phyloP scores from a whole-genome alignment of 768 basidiomycete genomes.

The Lactarius hatsudake region DNA sequence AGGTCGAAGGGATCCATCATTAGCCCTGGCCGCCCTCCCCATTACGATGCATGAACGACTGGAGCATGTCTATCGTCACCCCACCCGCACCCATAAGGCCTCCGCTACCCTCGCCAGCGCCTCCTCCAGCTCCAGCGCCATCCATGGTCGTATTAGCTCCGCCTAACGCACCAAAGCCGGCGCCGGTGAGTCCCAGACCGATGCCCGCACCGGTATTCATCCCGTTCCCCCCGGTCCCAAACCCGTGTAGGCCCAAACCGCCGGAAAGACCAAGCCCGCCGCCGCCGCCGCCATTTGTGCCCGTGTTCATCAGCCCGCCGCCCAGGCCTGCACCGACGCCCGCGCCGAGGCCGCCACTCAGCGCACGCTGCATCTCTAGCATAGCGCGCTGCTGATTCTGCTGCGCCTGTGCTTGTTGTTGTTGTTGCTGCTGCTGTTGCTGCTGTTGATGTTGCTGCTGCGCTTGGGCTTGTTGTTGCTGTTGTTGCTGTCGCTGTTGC shows the following conservation, averaged over 20 bases:
- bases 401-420: conserved; percentile 14
- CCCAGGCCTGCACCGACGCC: conserved; percentile 12
- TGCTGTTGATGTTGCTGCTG: conserved; percentile 18
- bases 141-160: neutral
- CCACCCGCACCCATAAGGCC: neutral
- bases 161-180: conserved; percentile 9
- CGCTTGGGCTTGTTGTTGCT: conserved; percentile 13
- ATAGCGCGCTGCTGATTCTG: conserved; percentile 19
- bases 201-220: conserved; percentile 5
- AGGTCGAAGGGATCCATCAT: neutral
- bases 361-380: conserved; percentile 18
- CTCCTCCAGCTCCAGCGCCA: neutral
- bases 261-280: conserved; percentile 12
- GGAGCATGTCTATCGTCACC: conserved; percentile 22
- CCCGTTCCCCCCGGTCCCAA: conserved; percentile 5
- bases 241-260: conserved; percentile 6
- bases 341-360: conserved; percentile 20
- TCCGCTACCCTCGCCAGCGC: neutral
- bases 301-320: conserved; percentile 15
- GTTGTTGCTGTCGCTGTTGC: conserved; percentile 17
- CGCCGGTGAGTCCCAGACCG: conserved; percentile 7
- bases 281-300: conserved; percentile 2
- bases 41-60: conserved; percentile 27
- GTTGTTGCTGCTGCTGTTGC: conserved; percentile 9
- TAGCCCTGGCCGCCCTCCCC: conserved; percentile 23